Evolutionary conservation across 2,329 filamentous ascomycete genomes (phyloP).

Genomic region (Colletotrichum cuscutae): DNA sequence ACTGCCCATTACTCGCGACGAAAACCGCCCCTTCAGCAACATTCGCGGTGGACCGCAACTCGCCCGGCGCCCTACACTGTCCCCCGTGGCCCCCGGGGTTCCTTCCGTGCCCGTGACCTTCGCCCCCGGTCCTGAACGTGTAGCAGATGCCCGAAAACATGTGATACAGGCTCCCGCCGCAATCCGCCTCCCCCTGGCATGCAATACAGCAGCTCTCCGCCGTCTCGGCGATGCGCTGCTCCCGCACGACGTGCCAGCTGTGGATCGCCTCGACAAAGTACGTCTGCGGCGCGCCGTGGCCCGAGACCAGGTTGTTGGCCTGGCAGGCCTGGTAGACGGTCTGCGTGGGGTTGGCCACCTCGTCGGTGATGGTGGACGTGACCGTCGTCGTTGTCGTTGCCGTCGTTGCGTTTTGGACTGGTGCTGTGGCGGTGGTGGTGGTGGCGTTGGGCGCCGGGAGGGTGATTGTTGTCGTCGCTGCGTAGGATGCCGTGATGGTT

Average conservation of each 20-base stretch:
- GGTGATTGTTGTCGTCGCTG: slow-evolving; percentile 10
- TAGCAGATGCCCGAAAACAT: neutral
- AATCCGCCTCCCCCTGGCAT: slow-evolving; percentile 13
- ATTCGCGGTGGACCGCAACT: slow-evolving; percentile 4
- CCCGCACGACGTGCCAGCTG: neutral
- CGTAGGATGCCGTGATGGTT: slow-evolving; percentile 4
- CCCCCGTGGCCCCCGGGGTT: neutral
- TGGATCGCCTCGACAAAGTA: slow-evolving; percentile 19
- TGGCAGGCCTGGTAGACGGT: slow-evolving; percentile 28
- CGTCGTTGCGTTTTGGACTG: neutral
- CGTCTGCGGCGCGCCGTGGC: neutral
- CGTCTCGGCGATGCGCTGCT: neutral
- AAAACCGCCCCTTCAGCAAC: neutral
- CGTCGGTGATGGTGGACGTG: slow-evolving; percentile 4
- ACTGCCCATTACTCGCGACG: slow-evolving; percentile 25
- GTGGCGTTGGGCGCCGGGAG: neutral
- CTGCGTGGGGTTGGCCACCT: slow-evolving; percentile 11
- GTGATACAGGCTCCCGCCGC: slow-evolving; percentile 26
- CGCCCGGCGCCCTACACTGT: neutral
- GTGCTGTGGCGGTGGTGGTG: no score
- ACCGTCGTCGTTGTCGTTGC: slow-evolving; percentile 7
- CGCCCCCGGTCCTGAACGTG: slow-evolving; percentile 7
- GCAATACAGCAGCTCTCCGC: slow-evolving; percentile 21
- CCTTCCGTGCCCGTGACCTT: no score
- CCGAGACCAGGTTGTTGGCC: slow-evolving; percentile 10